Conservation (phyloP, 1,139 yeast species). For the Pneumocystis carinii region DNA sequence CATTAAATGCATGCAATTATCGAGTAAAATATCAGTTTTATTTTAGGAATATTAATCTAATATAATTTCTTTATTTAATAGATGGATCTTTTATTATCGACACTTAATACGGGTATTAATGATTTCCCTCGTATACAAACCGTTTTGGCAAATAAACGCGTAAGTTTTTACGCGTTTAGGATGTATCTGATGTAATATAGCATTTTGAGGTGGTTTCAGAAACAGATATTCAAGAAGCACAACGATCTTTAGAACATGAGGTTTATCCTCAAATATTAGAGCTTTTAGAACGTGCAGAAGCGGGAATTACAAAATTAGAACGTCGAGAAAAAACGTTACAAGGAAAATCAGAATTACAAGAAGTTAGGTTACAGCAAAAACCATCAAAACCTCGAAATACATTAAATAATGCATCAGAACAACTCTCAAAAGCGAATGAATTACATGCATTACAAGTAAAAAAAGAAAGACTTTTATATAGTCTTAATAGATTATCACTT, state of each 20-base stretch:
- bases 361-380: conserved; percentile 8
- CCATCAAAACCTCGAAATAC: not conserved
- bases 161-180: not conserved
- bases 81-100: conserved; percentile 1
- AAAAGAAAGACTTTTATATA: conserved; percentile 9
- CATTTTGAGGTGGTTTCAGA: conserved; percentile 12
- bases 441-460: conserved; percentile 2
- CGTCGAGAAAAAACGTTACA: conserved; percentile 6
- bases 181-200: conserved; percentile 2
- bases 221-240: conserved; percentile 6
- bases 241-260: conserved; percentile 5
- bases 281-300: conserved; percentile 8
- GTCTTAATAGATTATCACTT: conserved; percentile 4
- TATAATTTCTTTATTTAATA: not conserved
- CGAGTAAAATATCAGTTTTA: not conserved
- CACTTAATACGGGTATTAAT: conserved; percentile 8
- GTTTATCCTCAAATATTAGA: conserved; percentile 8
- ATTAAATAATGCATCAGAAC: not conserved
- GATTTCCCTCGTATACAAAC: conserved; percentile 10
- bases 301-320: conserved; percentile 3
- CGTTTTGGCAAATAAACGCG: not conserved
- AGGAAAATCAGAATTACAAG: conserved; percentile 7
- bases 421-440: conserved; percentile 4
- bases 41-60: not conserved
- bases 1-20: not conserved